Conservation (phyloP, 2,329 filamentous ascomycete genomes). For the Fusarium continuum region DNA sequence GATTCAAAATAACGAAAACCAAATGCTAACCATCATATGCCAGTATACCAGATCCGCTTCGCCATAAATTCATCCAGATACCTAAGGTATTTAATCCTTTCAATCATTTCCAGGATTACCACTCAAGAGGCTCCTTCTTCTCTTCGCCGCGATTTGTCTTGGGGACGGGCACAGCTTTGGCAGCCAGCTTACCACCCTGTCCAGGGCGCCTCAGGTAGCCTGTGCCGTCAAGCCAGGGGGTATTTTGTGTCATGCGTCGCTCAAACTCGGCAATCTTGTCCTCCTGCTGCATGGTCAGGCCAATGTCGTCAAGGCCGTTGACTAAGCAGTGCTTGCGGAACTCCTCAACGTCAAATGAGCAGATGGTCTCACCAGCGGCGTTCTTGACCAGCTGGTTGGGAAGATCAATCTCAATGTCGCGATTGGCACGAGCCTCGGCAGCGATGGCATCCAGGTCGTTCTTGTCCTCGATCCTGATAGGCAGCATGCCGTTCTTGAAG, state of each 20-base stretch:
- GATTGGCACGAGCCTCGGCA: constrained; percentile 78
- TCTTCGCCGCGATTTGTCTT: constrained; percentile 89
- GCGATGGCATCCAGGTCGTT: constrained; percentile 74
- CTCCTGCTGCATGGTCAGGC: constrained; percentile 90
- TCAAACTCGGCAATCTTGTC: constrained; percentile 89
- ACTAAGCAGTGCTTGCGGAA: constrained; percentile 95
- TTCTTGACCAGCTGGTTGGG: constrained; percentile 85
- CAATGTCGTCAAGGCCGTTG: constrained; percentile 95
- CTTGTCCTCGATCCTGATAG: constrained; percentile 77
- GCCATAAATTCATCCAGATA: constrained; percentile 35
- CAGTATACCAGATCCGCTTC: constrained; percentile 32
- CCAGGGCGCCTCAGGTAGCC: constrained; percentile 76
- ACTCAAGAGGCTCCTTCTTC: constrained; percentile 87
- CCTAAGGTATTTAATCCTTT: constrained; percentile 1
- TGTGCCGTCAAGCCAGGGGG: constrained; percentile 90
- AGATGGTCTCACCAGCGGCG: constrained; percentile 75
- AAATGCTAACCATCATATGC: constrained; percentile 38
- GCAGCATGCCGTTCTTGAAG: constrained; percentile 99
- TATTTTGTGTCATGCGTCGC: constrained; percentile 76
- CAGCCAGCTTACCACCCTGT: constrained; percentile 63
- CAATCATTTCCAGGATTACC: constrained; percentile 62
- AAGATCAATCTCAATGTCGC: constrained; percentile 89
- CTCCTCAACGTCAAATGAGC: constrained; percentile 85
- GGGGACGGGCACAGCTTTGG: constrained; percentile 74
- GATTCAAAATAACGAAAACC: constrained; percentile 19